Percentiles rank a stretch among this genome's conserved stretches.
These are phyloP conservation scores for Dendrothele bispora DNA, from an alignment of 768 basidiomycete genomes.

Conservation along the genomic window DNA sequence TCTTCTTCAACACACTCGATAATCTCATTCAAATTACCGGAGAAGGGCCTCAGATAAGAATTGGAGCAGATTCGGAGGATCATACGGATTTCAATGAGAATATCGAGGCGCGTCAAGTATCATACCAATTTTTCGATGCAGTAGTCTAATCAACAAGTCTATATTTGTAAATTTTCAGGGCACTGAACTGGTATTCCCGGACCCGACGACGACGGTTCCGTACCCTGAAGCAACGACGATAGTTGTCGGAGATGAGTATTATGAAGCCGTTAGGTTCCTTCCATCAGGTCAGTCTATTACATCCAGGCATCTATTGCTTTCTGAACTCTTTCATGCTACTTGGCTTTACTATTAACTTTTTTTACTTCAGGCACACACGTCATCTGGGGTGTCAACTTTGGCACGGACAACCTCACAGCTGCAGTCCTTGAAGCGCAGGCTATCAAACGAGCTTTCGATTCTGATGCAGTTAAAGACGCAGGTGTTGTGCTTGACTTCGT, in stretches of 20 bases:
- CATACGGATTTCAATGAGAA: conserved; percentile 54
- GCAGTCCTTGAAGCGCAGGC: conserved; percentile 30
- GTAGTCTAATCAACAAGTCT: too few species aligned
- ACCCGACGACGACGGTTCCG: conserved; percentile 46
- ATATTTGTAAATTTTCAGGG: too few species aligned
- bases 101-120: conserved; percentile 36
- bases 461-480: conserved; percentile 20
- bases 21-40: conserved; percentile 56
- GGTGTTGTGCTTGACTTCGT: conserved; percentile 35
- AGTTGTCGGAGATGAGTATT: conserved; percentile 58
- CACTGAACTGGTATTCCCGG: conserved; percentile 49
- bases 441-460: conserved; percentile 33
- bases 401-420: conserved; percentile 30
- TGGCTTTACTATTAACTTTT: conserved; percentile 1
- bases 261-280: conserved; percentile 50
- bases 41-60: conserved; percentile 53
- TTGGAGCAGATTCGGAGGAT: conserved; percentile 59
- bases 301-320: too few species aligned
- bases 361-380: conserved; percentile 36
- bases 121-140: neutral
- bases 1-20: conserved; percentile 59
- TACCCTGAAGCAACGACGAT: conserved; percentile 70
- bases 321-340: neutral
- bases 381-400: conserved; percentile 49
- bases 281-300: conserved; percentile 47